Evolutionary conservation across 2,329 filamentous ascomycete species (phyloP).

Genomic region (Aureobasidium sp.): DNA sequence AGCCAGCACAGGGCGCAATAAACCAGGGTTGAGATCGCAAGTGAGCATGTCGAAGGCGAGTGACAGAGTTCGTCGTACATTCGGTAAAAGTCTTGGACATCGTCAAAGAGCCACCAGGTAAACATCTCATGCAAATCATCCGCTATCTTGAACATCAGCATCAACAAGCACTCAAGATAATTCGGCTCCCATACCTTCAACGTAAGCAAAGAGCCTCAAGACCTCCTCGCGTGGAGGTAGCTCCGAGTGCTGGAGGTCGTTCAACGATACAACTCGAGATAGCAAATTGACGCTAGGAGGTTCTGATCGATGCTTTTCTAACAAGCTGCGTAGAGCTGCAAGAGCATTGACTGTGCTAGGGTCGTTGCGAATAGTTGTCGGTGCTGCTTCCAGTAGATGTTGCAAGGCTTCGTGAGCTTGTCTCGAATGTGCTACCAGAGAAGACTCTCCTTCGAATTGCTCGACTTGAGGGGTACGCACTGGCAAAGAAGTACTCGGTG

Average conservation of each 20-base stretch:
- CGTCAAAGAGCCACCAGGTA: slow-evolving; percentile 10
- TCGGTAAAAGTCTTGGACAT: neutral
- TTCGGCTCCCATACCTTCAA: neutral
- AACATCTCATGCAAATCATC: neutral
- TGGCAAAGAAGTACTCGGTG: neutral
- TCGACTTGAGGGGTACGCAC: neutral
- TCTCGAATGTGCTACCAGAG: slow-evolving; percentile 1
- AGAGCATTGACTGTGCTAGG: slow-evolving; percentile 3
- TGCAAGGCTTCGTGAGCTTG: slow-evolving; percentile 6
- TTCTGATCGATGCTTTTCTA: slow-evolving; percentile 1
- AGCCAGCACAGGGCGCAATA: slow-evolving; percentile 13
- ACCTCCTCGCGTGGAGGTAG: neutral
- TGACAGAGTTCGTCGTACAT: slow-evolving; percentile 11
- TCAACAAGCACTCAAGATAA: neutral
- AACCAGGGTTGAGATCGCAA: slow-evolving; percentile 13
- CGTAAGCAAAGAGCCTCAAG: neutral
- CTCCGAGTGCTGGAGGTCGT: neutral
- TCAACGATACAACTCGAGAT: neutral
- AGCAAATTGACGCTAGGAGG: neutral
- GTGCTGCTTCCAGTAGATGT: neutral
- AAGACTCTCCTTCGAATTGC: slow-evolving; percentile 9
- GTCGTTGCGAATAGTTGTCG: slow-evolving; percentile 5
- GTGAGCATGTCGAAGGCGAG: slow-evolving; percentile 9
- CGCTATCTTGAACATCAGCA: neutral
- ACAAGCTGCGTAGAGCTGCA: neutral